phyloP scores from a whole-genome alignment of 2,329 filamentous ascomycete species.

The Tolypocladium paradoxum region DNA sequence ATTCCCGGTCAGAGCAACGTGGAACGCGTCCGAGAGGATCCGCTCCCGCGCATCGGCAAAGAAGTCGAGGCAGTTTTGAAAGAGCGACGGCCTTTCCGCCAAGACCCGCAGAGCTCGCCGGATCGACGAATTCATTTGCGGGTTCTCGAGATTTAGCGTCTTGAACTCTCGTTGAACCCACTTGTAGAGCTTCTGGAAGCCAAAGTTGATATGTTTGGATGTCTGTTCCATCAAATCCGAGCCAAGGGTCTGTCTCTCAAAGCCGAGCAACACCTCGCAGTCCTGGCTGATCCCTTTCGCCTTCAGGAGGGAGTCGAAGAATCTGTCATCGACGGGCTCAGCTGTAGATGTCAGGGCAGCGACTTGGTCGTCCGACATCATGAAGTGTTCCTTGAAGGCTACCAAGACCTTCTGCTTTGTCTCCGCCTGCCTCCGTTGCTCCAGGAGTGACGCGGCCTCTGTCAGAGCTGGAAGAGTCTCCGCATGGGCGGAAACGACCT shows the following conservation, averaged over 20 bases:
- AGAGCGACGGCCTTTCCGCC: slow-evolving; percentile 79
- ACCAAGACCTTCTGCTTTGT: slow-evolving; percentile 68
- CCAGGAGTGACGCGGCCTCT: slow-evolving; percentile 65
- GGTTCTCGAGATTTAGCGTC: slow-evolving; percentile 83
- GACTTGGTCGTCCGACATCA: slow-evolving; percentile 72
- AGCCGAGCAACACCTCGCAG: slow-evolving; percentile 78
- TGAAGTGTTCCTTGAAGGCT: slow-evolving; percentile 72
- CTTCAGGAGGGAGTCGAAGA: slow-evolving; percentile 67
- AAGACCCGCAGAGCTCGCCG: slow-evolving; percentile 75
- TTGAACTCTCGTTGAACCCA: slow-evolving; percentile 95
- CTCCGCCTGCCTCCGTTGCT: slow-evolving; percentile 63
- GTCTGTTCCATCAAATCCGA: slow-evolving; percentile 87
- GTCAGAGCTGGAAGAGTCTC: slow-evolving; percentile 65
- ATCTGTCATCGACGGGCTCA: slow-evolving; percentile 74
- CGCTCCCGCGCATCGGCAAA: slow-evolving; percentile 86
- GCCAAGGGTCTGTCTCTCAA: slow-evolving; percentile 79
- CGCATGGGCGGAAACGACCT: slow-evolving; percentile 63
- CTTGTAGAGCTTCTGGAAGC: slow-evolving; percentile 90
- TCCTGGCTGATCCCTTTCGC: slow-evolving; percentile 83
- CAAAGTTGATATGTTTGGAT: slow-evolving; percentile 74
- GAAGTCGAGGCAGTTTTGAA: slow-evolving; percentile 86
- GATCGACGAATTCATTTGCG: slow-evolving; percentile 79
- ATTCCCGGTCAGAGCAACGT: slow-evolving; percentile 71
- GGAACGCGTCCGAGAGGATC: slow-evolving; percentile 80
- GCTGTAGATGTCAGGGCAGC: slow-evolving; percentile 64